Conservation (phyloP, 352 stramenopile species). For the Stramenopiles sp. region DNA sequence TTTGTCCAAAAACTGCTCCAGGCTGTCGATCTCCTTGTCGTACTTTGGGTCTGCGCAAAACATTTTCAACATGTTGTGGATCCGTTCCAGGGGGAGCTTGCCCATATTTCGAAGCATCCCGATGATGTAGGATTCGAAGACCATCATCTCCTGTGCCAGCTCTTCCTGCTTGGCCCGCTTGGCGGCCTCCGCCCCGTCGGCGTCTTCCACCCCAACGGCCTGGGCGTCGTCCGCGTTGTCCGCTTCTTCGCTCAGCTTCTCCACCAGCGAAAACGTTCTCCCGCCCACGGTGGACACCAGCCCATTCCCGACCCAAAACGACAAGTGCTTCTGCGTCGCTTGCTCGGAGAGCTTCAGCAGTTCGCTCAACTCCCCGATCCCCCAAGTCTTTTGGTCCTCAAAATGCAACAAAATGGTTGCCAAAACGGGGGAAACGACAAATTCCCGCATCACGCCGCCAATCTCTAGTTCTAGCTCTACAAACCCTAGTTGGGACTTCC, state of each 20-base stretch:
- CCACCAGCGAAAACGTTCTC: background rate
- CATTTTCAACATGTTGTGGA: slow-evolving; percentile 79
- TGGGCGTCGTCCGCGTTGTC: slow-evolving; percentile 25
- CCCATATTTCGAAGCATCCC: slow-evolving; percentile 83
- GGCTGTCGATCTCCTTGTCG: too few species aligned
- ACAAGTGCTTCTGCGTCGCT: slow-evolving; percentile 34
- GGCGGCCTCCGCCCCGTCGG: slow-evolving; percentile 28
- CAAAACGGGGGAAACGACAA: slow-evolving; percentile 68
- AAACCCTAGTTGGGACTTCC: slow-evolving; percentile 72
- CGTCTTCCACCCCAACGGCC: slow-evolving; percentile 19
- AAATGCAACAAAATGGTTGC: slow-evolving; percentile 84
- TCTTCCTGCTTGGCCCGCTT: too few species aligned
- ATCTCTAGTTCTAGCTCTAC: slow-evolving; percentile 73
- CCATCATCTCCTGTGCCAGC: slow-evolving; percentile 64
- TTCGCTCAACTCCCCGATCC: slow-evolving; percentile 29
- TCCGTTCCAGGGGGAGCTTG: slow-evolving; percentile 62
- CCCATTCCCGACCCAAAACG: slow-evolving; percentile 41
- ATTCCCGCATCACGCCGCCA: slow-evolving; percentile 47
- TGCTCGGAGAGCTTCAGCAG: slow-evolving; percentile 32
- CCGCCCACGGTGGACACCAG: slow-evolving; percentile 23
- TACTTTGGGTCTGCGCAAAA: too few species aligned
- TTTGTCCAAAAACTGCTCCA: too few species aligned
- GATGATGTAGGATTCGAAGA: slow-evolving; percentile 76
- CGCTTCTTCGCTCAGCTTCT: slow-evolving; percentile 13
- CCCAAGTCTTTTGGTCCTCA: slow-evolving; percentile 50